These are phyloP conservation scores for Penicillium paneum DNA, from an alignment of 2,329 filamentous ascomycete species.

Conservation along the genomic window DNA sequence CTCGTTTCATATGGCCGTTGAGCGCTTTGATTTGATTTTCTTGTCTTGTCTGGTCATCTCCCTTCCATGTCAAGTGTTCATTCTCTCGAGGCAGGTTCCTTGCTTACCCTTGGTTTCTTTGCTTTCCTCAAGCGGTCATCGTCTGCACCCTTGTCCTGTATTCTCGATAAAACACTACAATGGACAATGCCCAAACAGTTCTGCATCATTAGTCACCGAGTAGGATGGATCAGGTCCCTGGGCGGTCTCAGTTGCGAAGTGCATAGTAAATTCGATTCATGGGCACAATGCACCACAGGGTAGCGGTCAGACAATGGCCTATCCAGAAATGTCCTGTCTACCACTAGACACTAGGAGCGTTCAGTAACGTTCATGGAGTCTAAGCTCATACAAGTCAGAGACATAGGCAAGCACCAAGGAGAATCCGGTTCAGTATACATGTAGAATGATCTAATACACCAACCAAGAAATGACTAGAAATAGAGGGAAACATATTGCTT, in stretches of 20 bases:
- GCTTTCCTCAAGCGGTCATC: conserved; percentile 23
- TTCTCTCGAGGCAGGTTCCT: conserved; percentile 33
- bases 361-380: background rate
- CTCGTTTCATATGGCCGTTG: conserved; percentile 19
- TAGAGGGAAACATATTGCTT: conserved; percentile 14
- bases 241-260: background rate
- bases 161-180: conserved; percentile 16
- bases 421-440: background rate
- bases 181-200: conserved; percentile 15
- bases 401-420: background rate
- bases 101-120: conserved; percentile 16
- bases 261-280: background rate
- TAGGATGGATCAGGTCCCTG: background rate
- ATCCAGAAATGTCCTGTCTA: background rate
- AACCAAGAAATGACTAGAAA: background rate
- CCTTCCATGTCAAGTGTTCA: conserved; percentile 28
- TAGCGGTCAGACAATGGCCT: background rate
- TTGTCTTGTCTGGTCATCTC: conserved; percentile 20
- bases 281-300: background rate
- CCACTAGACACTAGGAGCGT: background rate
- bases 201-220: background rate
- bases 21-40: conserved; percentile 31
- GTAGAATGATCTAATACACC: conserved; percentile 2
- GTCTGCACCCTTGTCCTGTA: conserved; percentile 16
- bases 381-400: background rate